phyloP scores from a whole-genome alignment of 768 basidiomycete genomes.

The Tricholomella constricta region DNA sequence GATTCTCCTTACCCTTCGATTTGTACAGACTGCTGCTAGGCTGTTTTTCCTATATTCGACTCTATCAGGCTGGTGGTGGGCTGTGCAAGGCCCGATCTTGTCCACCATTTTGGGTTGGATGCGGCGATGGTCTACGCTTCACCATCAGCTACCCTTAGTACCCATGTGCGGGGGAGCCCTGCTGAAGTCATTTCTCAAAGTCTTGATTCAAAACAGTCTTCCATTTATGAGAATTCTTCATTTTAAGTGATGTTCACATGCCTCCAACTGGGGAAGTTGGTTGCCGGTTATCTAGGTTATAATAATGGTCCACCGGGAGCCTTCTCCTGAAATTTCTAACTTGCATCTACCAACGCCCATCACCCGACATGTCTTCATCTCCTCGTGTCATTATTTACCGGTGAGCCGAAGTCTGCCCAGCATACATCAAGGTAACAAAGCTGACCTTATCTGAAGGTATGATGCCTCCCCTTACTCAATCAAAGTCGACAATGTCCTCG shows the following conservation, averaged over 20 bases:
- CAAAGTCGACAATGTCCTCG: slow-evolving; percentile 54
- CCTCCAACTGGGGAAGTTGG: neutral
- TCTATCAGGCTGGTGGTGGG: too few species aligned
- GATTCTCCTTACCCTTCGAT: too few species aligned
- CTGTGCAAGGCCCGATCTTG: too few species aligned
- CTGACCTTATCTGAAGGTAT: slow-evolving; percentile 36
- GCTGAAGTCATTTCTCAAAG: too few species aligned
- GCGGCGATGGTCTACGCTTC: neutral
- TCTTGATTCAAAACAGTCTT: neutral
- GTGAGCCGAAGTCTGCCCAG: slow-evolving; percentile 27
- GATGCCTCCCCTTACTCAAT: slow-evolving; percentile 51
- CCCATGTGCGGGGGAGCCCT: neutral
- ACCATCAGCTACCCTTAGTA: neutral
- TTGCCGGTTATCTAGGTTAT: neutral
- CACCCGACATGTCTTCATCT: slow-evolving; percentile 11
- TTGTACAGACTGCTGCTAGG: too few species aligned
- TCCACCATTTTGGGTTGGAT: neutral
- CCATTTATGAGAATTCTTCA: neutral
- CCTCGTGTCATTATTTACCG: slow-evolving; percentile 46
- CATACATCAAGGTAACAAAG: neutral
- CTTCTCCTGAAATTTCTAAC: neutral
- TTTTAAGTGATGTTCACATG: slow-evolving; percentile 5
- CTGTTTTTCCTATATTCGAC: too few species aligned
- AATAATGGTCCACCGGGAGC: neutral
- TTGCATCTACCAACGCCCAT: neutral